Evolutionary conservation across 2,329 filamentous ascomycete genomes (phyloP).

Genomic region (Bipolaris oryzae): DNA sequence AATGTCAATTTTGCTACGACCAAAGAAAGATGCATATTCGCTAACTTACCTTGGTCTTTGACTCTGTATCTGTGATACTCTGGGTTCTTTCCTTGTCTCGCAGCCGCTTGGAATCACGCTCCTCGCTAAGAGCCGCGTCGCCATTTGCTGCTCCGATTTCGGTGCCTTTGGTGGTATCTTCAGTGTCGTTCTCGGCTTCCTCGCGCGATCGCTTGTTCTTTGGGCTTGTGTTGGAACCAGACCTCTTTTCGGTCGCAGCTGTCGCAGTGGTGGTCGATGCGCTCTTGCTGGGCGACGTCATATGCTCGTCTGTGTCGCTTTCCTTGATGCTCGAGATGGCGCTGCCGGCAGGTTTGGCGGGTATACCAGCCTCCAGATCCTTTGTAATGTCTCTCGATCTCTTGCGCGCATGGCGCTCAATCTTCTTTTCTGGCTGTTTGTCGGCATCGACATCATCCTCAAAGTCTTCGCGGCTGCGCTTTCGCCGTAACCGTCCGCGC

Average conservation of each 20-base stretch:
- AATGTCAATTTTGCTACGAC: constrained; percentile 15
- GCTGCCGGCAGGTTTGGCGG: constrained; percentile 43
- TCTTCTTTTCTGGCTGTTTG: constrained; percentile 40
- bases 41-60: constrained; percentile 32
- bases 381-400: constrained; percentile 53
- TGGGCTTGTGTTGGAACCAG: constrained; percentile 46
- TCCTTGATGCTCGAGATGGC: constrained; percentile 40
- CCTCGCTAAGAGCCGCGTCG: constrained; percentile 28
- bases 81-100: constrained; percentile 41
- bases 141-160: constrained; percentile 22
- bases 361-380: constrained; percentile 24
- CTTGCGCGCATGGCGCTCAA: constrained; percentile 53
- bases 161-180: constrained; percentile 14
- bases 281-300: constrained; percentile 29
- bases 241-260: constrained; percentile 12
- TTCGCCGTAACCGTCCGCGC: constrained; percentile 49
- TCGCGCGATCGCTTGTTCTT: constrained; percentile 57
- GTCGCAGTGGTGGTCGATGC: constrained; percentile 8
- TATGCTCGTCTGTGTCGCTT: constrained; percentile 37
- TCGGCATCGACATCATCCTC: constrained; percentile 46
- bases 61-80: constrained; percentile 23
- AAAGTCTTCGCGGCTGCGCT: constrained; percentile 55
- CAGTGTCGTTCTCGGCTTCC: constrained; percentile 28
- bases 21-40: not conserved
- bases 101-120: constrained; percentile 45